Percentiles rank a stretch among this genome's conserved stretches.
These are phyloP conservation scores for Postia placenta DNA, from an alignment of 768 basidiomycete genomes.

Conservation along the genomic window DNA sequence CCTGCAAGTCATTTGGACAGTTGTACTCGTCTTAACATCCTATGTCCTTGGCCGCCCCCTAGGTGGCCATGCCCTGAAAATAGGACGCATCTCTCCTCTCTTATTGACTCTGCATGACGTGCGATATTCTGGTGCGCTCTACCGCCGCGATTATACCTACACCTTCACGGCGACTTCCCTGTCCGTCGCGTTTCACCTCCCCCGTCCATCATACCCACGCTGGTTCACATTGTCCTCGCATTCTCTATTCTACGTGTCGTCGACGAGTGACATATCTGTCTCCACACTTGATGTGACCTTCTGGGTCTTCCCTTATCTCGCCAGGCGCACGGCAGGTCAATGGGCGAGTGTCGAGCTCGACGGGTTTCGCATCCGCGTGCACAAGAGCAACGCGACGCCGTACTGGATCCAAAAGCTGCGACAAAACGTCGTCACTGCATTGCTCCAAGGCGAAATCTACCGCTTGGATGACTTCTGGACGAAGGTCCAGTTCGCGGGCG, in stretches of 20 bases:
- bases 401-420: constrained; percentile 31
- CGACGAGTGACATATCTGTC: constrained; percentile 19
- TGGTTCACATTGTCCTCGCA: constrained; percentile 26
- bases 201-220: constrained; percentile 22
- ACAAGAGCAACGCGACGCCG: constrained; percentile 30
- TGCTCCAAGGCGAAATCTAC: constrained; percentile 35
- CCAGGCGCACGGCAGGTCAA: constrained; percentile 30
- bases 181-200: constrained; percentile 25
- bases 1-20: background rate
- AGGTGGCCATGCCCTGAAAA: constrained; percentile 10
- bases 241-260: constrained; percentile 28
- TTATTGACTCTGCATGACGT: constrained; percentile 12
- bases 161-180: constrained; percentile 12
- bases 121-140: constrained; percentile 13
- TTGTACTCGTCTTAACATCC: constrained; percentile 8
- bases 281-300: constrained; percentile 19
- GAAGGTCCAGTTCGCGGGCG: constrained; percentile 24
- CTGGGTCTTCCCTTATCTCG: constrained; percentile 35
- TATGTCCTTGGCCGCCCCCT: constrained; percentile 11
- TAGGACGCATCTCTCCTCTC: constrained; percentile 10
- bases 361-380: constrained; percentile 31
- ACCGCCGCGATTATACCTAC: constrained; percentile 14
- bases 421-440: constrained; percentile 30
- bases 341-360: constrained; percentile 30
- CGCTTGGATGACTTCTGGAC: constrained; percentile 34